Evolutionary conservation across 2,329 filamentous ascomycete species (phyloP).

Genomic region (Arthroderma uncinatum): DNA sequence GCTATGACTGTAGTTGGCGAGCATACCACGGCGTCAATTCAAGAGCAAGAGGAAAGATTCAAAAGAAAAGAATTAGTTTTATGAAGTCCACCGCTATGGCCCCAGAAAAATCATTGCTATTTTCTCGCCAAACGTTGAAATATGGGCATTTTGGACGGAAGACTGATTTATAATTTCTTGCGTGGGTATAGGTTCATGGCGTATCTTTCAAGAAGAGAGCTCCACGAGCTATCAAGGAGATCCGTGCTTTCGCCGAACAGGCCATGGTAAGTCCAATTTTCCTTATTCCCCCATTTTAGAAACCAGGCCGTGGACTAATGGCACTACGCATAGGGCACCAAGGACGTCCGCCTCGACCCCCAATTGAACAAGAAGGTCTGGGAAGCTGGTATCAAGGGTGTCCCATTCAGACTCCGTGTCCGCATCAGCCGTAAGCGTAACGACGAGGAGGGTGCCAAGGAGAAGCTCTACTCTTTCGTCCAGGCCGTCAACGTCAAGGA

Average conservation of each 20-base stretch:
- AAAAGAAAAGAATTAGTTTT: conserved; percentile 45
- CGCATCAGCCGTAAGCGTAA: conserved; percentile 99
- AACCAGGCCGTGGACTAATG: conserved; percentile 2
- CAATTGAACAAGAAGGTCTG: conserved; percentile 99
- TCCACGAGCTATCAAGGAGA: conserved; percentile 98
- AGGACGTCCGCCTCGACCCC: conserved; percentile 94
- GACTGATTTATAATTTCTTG: conserved; percentile 46
- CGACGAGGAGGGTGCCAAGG: conserved; percentile 98
- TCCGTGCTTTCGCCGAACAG: conserved; percentile 82
- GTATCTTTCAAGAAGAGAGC: conserved; percentile 99
- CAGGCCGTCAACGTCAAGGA: conserved; percentile 99
- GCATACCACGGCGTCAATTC: not conserved
- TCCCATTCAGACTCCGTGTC: conserved; percentile 91
- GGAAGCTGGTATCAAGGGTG: conserved; percentile 98
- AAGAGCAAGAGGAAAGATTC: conserved; percentile 8
- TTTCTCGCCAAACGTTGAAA: conserved; percentile 3
- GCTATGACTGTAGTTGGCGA: conserved; percentile 1
- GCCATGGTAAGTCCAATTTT: conserved; percentile 69
- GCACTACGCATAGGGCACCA: conserved; percentile 58
- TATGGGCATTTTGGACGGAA: conserved; percentile 49
- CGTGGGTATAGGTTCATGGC: conserved; percentile 68
- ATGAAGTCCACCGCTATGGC: conserved; percentile 56
- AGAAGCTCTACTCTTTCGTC: conserved; percentile 99
- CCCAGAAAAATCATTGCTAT: conserved; percentile 15
- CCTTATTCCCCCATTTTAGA: conserved; percentile 4